Evolutionary conservation across 164 flowering plant species (phyloP).

Genomic region (Malania oleifera): DNA sequence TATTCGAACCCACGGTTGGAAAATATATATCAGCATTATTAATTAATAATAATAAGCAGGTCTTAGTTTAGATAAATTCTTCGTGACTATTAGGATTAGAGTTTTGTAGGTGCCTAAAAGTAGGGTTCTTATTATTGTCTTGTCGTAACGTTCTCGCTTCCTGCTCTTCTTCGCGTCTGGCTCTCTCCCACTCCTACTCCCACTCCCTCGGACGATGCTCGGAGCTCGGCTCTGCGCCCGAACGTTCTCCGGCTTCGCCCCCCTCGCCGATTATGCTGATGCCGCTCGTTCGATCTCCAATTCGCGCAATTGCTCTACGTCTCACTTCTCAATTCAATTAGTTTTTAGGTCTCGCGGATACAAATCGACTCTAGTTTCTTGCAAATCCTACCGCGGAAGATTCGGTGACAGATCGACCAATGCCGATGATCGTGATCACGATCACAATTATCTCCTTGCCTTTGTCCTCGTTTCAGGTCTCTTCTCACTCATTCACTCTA

Average conservation of each 20-base stretch:
- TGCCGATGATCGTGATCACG: slow-evolving; percentile 22
- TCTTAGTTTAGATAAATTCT: no score
- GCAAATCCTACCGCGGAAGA: slow-evolving; percentile 27
- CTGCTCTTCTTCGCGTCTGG: no score
- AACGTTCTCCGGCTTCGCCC: slow-evolving; percentile 10
- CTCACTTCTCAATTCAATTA: slow-evolving; percentile 13
- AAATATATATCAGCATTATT: no score
- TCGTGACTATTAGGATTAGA: no score
- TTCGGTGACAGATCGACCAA: slow-evolving; percentile 17
- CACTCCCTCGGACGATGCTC: slow-evolving; percentile 19
- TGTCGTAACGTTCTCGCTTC: no score
- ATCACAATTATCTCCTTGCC: slow-evolving; percentile 41
- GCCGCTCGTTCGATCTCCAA: slow-evolving; percentile 11
- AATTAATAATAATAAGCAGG: no score
- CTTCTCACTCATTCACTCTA: not conserved
- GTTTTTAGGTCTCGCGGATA: slow-evolving; percentile 6
- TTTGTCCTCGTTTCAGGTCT: slow-evolving; percentile 51
- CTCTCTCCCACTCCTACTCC: not conserved
- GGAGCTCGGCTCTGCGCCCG: slow-evolving; percentile 17
- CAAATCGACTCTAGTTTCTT: slow-evolving; percentile 23
- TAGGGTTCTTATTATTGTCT: no score
- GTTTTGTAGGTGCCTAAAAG: no score
- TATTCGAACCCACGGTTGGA: no score
- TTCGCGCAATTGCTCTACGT: slow-evolving; percentile 7
- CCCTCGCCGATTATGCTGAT: slow-evolving; percentile 9